Evolutionary conservation across 192 early-diverging fungal species (phyloP).

Genomic region (Backusella morwellensis): DNA sequence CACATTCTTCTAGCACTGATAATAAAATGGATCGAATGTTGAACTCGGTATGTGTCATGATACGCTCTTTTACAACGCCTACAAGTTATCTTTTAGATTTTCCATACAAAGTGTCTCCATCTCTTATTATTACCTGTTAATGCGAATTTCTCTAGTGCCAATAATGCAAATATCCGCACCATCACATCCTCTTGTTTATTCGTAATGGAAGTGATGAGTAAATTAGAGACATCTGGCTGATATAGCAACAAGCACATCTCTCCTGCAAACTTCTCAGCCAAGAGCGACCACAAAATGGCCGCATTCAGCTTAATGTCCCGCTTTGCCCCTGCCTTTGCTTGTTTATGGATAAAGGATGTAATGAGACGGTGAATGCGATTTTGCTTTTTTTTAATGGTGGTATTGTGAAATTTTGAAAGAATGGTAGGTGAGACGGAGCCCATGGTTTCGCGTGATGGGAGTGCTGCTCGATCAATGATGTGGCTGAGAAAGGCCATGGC

Average conservation of each 20-base stretch:
- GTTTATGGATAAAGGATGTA: not conserved
- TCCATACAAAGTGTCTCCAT: not conserved
- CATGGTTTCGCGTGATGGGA: slow-evolving; percentile 53
- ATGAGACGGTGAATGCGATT: slow-evolving; percentile 9
- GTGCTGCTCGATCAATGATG: slow-evolving; percentile 55
- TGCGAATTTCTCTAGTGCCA: slow-evolving; percentile 58
- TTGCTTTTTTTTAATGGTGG: slow-evolving; percentile 13
- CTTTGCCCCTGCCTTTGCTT: not conserved
- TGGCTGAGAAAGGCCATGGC: slow-evolving; percentile 55
- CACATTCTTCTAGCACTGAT: slow-evolving; percentile 16
- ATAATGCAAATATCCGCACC: slow-evolving; percentile 51
- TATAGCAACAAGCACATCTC: slow-evolving; percentile 50
- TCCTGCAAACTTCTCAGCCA: slow-evolving; percentile 53
- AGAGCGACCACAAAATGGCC: slow-evolving; percentile 50
- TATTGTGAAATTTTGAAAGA: slow-evolving; percentile 30
- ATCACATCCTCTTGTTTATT: slow-evolving; percentile 32
- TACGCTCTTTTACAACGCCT: slow-evolving; percentile 15
- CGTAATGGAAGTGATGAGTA: slow-evolving; percentile 41
- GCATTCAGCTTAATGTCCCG: slow-evolving; percentile 36
- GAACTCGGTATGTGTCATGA: slow-evolving; percentile 4
- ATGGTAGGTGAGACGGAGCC: slow-evolving; percentile 40
- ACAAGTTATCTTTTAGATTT: not conserved
- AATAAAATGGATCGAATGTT: slow-evolving; percentile 9
- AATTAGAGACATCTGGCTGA: slow-evolving; percentile 43
- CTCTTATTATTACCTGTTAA: slow-evolving; percentile 43